phyloP scores from a whole-genome alignment of 768 basidiomycete genomes.

The Auricularia cornea region DNA sequence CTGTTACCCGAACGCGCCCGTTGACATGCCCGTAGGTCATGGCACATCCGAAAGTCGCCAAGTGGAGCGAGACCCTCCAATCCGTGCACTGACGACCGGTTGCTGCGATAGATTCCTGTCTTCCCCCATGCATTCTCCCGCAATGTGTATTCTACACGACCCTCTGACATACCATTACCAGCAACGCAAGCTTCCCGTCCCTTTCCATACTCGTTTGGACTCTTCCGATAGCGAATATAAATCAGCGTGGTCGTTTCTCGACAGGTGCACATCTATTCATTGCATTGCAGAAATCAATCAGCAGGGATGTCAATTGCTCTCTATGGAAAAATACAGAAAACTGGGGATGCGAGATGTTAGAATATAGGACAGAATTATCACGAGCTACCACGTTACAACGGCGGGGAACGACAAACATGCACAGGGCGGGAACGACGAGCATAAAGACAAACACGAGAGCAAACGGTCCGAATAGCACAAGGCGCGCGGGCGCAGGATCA shows the following conservation, averaged over 20 bases:
- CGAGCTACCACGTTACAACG: neutral
- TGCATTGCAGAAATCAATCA: neutral
- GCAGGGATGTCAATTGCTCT: neutral
- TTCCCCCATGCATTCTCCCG: too few species aligned
- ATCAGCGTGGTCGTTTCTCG: too few species aligned
- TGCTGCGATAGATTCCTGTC: too few species aligned
- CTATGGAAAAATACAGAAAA: neutral
- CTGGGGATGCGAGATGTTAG: neutral
- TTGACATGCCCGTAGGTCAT: slow-evolving; percentile 2
- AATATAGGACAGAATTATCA: neutral
- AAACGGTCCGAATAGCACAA: neutral
- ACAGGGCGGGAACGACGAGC: neutral
- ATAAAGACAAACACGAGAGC: neutral
- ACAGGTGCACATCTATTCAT: too few species aligned
- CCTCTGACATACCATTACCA: too few species aligned
- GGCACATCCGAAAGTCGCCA: slow-evolving; percentile 14
- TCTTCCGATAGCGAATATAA: too few species aligned
- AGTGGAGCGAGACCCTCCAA: slow-evolving; percentile 13
- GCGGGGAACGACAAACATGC: neutral
- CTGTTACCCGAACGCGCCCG: neutral
- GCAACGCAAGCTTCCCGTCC: too few species aligned
- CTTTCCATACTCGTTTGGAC: too few species aligned
- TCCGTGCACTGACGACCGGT: neutral
- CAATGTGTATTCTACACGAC: too few species aligned
- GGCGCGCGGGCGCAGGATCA: neutral